Base-by-base conservation (phyloP, 352 stramenopile species). In the Phytophthora podocarpi region DNA sequence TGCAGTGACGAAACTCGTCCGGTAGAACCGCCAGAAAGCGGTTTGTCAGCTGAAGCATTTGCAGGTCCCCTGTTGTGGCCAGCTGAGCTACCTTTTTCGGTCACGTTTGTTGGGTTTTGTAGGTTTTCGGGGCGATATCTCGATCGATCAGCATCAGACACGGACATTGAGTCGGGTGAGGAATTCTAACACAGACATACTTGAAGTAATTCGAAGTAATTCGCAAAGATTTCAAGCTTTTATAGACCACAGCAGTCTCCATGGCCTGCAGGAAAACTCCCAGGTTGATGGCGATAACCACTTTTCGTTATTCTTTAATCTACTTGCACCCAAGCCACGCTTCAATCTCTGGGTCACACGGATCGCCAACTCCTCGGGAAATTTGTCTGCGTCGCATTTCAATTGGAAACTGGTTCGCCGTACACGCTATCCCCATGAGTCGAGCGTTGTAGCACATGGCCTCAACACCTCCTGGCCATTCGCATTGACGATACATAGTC, bases 101-200 rank as follows among this genome's bases (percentile, higher is more conserved):
- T 80, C 36, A 70, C 43, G 16, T n/a, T 78, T 68, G 0, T 11
- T 55, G 2, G 76, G 71, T 49, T 30, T 12, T 67, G 18, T 51
- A 77, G 10, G 43, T 68, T 5, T 43, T 64, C 2, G 52, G 49
- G 0, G 51, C 67, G 2, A 51, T 41, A 23, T 75, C 37, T 15
- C 50, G 41, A 47, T 82, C 71, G 28, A 83, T 77, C 35, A 76
- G 59, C 3, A 72, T 58, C 4, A 87, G 39, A 23, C 78, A 87
- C 7, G 72, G 74, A 20, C 74, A 84, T 5, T 80, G 58, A 0
- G 35, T 57, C n/a, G n/a, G n/a, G n/a, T n/a, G n/a, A n/a, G n/a
- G n/a, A n/a, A n/a, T n/a, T n/a, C n/a, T n/a, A n/a, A n/a, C n/a
- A n/a, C n/a, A n/a, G n/a, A n/a, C n/a, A n/a, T n/a, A n/a, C n/a